Conservation (phyloP, 148 eudicot genomes). For the Diospyros lotus region DNA sequence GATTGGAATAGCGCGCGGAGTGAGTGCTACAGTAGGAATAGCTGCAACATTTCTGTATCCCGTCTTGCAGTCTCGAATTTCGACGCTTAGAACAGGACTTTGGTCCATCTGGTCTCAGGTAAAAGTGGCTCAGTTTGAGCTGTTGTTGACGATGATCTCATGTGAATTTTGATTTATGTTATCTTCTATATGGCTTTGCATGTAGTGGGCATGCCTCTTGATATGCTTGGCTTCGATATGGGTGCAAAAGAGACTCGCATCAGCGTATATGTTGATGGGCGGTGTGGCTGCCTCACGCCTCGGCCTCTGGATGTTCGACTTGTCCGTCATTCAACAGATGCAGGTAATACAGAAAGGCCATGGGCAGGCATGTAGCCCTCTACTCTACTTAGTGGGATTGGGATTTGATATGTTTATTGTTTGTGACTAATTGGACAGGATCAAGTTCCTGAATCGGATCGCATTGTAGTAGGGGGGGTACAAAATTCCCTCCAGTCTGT, state of each 20-base stretch:
- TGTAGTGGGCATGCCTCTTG: conserved; percentile 76
- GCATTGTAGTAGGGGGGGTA: conserved; percentile 85
- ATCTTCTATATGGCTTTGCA: neutral
- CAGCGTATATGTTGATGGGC: conserved; percentile 72
- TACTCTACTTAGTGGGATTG: neutral
- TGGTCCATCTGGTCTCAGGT: conserved; percentile 99
- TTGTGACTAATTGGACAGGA: conserved; percentile 40
- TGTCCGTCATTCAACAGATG: conserved; percentile 92
- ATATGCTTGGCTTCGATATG: conserved; percentile 78
- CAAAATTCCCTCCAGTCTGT: conserved; percentile 88
- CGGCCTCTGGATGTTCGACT: conserved; percentile 96
- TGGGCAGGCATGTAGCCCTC: neutral
- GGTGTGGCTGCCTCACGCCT: conserved; percentile 91
- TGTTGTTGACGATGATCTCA: too few relatives aligned
- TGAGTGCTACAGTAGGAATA: conserved; percentile 82
- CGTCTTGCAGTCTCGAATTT: conserved; percentile 53
- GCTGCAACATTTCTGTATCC: conserved; percentile 81
- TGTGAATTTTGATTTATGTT: neutral
- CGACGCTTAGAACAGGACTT: conserved; percentile 77
- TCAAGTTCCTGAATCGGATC: conserved; percentile 70
- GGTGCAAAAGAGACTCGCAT: conserved; percentile 32
- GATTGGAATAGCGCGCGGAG: conserved; percentile 74
- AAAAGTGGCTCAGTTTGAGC: neutral
- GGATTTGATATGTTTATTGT: neutral
- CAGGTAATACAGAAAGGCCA: conserved; percentile 41